phyloP scores from a whole-genome alignment of 495 filamentous ascomycete genomes.

The Daldinia grandis region DNA sequence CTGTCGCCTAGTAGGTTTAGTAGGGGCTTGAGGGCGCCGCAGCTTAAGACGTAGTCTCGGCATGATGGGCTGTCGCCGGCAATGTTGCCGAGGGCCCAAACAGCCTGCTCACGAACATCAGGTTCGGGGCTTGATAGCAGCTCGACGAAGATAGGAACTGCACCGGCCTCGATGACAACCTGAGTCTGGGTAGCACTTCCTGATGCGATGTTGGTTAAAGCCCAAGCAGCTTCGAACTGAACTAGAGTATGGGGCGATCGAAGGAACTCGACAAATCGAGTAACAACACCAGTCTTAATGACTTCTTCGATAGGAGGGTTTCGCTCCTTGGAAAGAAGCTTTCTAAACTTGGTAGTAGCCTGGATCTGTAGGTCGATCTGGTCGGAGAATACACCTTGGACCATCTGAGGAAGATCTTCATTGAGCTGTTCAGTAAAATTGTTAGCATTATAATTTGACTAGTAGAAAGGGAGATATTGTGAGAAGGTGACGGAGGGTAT shows the following conservation, averaged over 20 bases:
- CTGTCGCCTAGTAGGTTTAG: conserved; percentile 92
- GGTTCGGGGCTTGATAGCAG: conserved; percentile 94
- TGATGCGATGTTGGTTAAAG: conserved; percentile 98
- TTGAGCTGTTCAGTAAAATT: conserved; percentile 72
- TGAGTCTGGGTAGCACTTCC: conserved; percentile 97
- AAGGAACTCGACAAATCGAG: conserved; percentile 97
- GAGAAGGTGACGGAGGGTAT: neutral
- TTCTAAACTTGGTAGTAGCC: conserved; percentile 99
- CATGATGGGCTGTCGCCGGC: conserved; percentile 97
- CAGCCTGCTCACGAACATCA: conserved; percentile 97
- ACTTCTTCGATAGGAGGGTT: conserved; percentile 99
- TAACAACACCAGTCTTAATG: conserved; percentile 98
- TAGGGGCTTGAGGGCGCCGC: conserved; percentile 89
- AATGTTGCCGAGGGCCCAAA: conserved; percentile 99
- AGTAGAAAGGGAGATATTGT: conserved; percentile 12
- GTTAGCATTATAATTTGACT: conserved; percentile 46
- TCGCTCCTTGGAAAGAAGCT: conserved; percentile 96
- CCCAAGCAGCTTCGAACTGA: conserved; percentile 99
- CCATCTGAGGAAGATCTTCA: conserved; percentile 98
- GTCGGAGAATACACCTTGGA: conserved; percentile 95
- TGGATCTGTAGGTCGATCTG: conserved; percentile 98
- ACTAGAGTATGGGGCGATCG: conserved; percentile 97
- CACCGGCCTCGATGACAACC: conserved; percentile 97
- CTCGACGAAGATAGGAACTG: conserved; percentile 98
- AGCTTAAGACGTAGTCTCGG: conserved; percentile 91